These are phyloP conservation scores for Aleurites moluccanus DNA, from an alignment of 441 rosid species.

Conservation along the genomic window DNA sequence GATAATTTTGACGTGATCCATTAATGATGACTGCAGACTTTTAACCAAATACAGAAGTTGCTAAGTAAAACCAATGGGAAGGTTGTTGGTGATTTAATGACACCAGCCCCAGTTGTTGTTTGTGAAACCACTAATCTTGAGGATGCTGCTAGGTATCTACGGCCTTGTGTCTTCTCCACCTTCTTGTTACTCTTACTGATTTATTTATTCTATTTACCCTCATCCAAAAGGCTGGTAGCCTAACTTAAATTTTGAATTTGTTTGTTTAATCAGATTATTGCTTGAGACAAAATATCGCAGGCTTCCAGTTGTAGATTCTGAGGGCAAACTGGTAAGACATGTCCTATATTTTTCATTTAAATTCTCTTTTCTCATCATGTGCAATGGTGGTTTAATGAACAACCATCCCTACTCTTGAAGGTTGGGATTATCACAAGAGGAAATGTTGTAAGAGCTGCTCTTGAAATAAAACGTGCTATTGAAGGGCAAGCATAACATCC, in stretches of 20 bases:
- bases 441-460: conserved; percentile 91
- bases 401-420: conserved; percentile 29
- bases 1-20: neutral
- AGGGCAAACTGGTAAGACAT: conserved; percentile 78
- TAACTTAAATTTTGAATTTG: conserved; percentile 18
- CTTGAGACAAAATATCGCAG: conserved; percentile 90
- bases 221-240: neutral
- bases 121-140: conserved; percentile 79
- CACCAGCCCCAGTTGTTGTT: conserved; percentile 81
- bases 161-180: neutral
- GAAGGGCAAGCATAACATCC: conserved; percentile 36
- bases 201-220: neutral
- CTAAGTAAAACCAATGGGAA: conserved; percentile 88
- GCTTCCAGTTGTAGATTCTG: conserved; percentile 87
- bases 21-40: conserved; percentile 58
- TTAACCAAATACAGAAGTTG: conserved; percentile 78
- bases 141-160: conserved; percentile 82
- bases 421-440: conserved; percentile 95
- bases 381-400: conserved; percentile 4
- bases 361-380: neutral
- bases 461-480: conserved; percentile 61
- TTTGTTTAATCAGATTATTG: conserved; percentile 53
- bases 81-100: conserved; percentile 81
- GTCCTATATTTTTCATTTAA: neutral
- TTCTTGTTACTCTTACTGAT: neutral